Evolutionary conservation across 73 alveolate genomes (phyloP), one percentile per base, ranked within the genome.

Genomic region (Strombidium stylifer): DNA sequence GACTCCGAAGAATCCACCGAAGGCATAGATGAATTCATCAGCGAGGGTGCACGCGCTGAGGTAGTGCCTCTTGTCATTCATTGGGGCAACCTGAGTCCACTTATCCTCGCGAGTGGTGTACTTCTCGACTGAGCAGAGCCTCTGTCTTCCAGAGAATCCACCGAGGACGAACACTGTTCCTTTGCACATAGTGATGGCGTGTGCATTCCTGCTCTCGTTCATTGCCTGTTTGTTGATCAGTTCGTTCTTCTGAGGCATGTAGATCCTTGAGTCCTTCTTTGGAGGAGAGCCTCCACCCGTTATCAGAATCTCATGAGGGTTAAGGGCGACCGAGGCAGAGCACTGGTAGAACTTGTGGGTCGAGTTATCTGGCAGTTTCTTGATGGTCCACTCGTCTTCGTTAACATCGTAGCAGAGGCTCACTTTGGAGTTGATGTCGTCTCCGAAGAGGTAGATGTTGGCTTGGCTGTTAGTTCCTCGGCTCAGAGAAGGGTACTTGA

Each of bases 201-300:
- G 83, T 15, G 83, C 83, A 30, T 69, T 69, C 18, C 83, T 34
- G 28, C 66, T 52, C 41, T 69, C 83, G 24, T 42, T 69, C 83
- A 69, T 69, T 28, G 52, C 15, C n/a, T 72, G 64, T 41, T 30
- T 52, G 8, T 41, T 27, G n/a, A 69, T 27, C 8, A 69, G 15
- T 37, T 37, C 68, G 46, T 34, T 52, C 31, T 54, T 60, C 26
- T 4, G 14, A 11, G 83, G 53, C 19, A 42, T n/a, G 40, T 52
- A 69, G 23, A 69, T n/a, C 34, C 68, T 34, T 1, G 83, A 21
- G 21, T 69, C 83, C 31, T 48, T 69, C 45, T 69, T 69, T 0
- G 83, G 83, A 15, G 83, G 83, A 7, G 83, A 69, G 27, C 83
- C 83, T 8, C 83, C 83, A 10, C 83, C 83, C 23, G 83, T 69